These are phyloP conservation scores for Parasitella parasitica DNA, from an alignment of 371 early-diverging fungal genomes.

Conservation along the genomic window DNA sequence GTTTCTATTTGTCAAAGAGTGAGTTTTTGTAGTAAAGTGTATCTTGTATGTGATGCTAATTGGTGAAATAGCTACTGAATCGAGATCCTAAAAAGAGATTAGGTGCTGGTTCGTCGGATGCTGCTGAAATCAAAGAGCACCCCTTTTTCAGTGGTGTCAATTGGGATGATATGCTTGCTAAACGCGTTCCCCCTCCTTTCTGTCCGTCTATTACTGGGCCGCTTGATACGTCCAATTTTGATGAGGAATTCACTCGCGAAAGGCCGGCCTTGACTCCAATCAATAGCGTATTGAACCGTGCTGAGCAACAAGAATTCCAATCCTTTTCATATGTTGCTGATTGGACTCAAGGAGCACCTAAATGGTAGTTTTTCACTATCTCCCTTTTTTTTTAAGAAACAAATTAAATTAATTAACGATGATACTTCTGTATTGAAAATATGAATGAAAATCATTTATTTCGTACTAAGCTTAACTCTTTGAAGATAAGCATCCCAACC, in stretches of 20 bases:
- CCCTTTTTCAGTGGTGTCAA: slow-evolving; percentile 92
- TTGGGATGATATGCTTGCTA: slow-evolving; percentile 90
- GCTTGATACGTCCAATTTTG: slow-evolving; percentile 95
- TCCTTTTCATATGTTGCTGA: slow-evolving; percentile 92
- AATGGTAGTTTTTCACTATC: not conserved
- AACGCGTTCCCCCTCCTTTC: slow-evolving; percentile 87
- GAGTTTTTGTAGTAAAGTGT: slow-evolving; percentile 13
- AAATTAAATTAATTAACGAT: not conserved
- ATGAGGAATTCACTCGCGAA: slow-evolving; percentile 92
- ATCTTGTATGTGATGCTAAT: not conserved
- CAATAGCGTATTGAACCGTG: slow-evolving; percentile 71
- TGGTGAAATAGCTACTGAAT: slow-evolving; percentile 66
- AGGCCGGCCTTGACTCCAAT: slow-evolving; percentile 89
- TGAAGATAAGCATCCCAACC: slow-evolving; percentile 94
- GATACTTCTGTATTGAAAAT: not conserved
- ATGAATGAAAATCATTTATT: slow-evolving; percentile 4
- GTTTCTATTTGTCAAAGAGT: slow-evolving; percentile 87
- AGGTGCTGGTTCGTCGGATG: slow-evolving; percentile 82
- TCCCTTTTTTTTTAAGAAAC: not conserved
- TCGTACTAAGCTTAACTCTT: slow-evolving; percentile 36
- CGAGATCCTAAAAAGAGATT: slow-evolving; percentile 87
- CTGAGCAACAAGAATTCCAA: slow-evolving; percentile 90
- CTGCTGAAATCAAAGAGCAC: slow-evolving; percentile 91
- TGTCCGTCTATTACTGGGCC: slow-evolving; percentile 81
- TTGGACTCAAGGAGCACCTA: slow-evolving; percentile 28